Evolutionary conservation across 2,329 filamentous ascomycete species (phyloP), one percentile per base, ranked within the genome.

Genomic region (Monosporascus cannonballus): DNA sequence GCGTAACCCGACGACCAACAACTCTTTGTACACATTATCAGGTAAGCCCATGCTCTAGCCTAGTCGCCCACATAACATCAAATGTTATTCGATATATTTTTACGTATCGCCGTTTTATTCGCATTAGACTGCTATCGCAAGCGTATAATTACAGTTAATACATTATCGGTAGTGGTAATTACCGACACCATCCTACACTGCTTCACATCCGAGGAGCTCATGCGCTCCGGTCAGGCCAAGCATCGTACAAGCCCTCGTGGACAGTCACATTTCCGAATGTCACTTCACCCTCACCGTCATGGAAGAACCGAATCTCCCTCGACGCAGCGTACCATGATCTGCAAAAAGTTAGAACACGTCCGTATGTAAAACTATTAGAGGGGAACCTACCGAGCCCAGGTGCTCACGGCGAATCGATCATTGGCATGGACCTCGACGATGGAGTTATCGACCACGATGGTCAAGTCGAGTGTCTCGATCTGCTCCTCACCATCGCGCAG

Each of bases 371-470:
- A 25, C 15, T 25, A 18, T 17, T 7, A 15, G 41, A 17, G 17
- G 36, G 22, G 20, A 36, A 45, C 70, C 62, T 67, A 73, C 70
- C 71, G 66, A 49, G 68, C 67, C 73, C 73, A 75, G 4, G 73
- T 74, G 48, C 71, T 69, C 20, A 74, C 34, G 3, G 66, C 72
- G 50, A 74, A 74, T 6, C 72, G 59, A 30, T 68, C 66, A 39
- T 75, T 75, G 8, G 71, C 71, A 51, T 73, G 69, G 0, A 75
- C 66, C 54, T 75, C 68, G 7, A 70, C 59, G 22, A 70, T 56
- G 3, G 66, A 58, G 44, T 70, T 70, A 46, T 70, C 73, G 1
- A 75, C 71, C 5, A 74, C 65, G 47, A 75, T 69, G 2, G 69
- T 74, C 37, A 75, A 54, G 18, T 71, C 51, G 7, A 75, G 59